phyloP scores from a whole-genome alignment of 2,329 filamentous ascomycete species.

The Fusarium newnesense region DNA sequence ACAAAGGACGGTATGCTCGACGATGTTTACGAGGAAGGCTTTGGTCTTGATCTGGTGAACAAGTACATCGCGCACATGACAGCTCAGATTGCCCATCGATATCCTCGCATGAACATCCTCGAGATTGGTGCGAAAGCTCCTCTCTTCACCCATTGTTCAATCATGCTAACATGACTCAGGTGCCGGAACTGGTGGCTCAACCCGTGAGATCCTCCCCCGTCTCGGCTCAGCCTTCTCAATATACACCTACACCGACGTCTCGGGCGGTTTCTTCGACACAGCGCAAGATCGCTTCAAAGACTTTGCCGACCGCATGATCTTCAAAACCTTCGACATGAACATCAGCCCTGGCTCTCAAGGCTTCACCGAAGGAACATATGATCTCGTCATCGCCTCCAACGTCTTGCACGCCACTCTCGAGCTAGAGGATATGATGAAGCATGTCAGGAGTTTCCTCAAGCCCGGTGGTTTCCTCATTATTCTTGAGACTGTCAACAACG shows the following conservation, averaged over 20 bases:
- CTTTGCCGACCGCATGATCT: background rate
- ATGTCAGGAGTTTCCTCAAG: background rate
- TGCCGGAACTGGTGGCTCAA: background rate
- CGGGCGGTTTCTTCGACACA: background rate
- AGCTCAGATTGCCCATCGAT: background rate
- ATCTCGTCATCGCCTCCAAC: background rate
- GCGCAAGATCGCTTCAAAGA: background rate
- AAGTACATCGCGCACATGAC: background rate
- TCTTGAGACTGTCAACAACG: background rate
- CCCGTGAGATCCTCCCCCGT: background rate
- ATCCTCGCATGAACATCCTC: background rate
- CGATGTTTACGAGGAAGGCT: conserved; percentile 43
- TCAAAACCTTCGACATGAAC: background rate
- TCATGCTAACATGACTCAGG: background rate
- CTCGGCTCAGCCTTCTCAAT: background rate
- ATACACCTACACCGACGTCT: conserved; percentile 15
- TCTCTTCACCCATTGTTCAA: accelerated
- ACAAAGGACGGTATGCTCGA: conserved; percentile 46
- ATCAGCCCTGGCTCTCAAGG: background rate
- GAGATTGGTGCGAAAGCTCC: background rate
- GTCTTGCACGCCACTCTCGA: background rate
- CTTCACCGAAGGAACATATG: background rate
- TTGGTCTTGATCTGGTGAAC: background rate
- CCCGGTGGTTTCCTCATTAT: background rate
- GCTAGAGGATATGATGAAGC: background rate